Base-by-base conservation (phyloP, 2,329 filamentous ascomycete genomes). In the Xylariaceae sp. region DNA sequence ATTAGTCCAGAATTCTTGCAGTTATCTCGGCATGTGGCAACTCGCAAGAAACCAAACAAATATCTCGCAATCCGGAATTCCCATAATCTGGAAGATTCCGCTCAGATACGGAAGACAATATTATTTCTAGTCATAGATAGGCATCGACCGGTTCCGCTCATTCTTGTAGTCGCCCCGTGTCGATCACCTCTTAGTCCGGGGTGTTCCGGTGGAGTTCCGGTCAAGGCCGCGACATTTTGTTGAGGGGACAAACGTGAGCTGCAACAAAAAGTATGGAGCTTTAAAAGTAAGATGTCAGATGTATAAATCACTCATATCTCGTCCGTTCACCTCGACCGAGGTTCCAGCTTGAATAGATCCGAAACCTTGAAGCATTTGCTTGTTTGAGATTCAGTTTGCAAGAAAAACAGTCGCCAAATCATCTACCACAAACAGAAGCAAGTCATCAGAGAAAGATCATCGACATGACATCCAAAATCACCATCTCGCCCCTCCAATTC, bases 401-500 rank as follows among this genome's bases (percentile, higher is more conserved):
- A 13, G 17, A 39, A 34, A 46, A 16, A 2, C 34, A n/a, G 28
- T 9, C 14, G 4, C 14, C 18, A 13, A 14, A 14, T 6, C 12
- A 44, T 7, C 19, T 6, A 9, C 33, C 16, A 45, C 36, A 42
- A 19, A 22, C 10, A 31, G 48, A 9, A n/a, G 7, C 14, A 45
- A 38, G 31, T 14, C n/a, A 12, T 44, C 13, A 5, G 9, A 31
- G 31, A 22, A 6, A 17, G 31, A 18, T 31, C 36, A 51, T 28
- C 22, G 22, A 28, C 16, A 59, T 59, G 56, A 41, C 54, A 10
- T 55, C 54, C 31, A 50, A 55, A 6, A 63, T 73, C 36, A 66
- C 60, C 16, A 63, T 77, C 39, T 61, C 71, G 18, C 73, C 74
- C 10, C 61, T 78, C n/a, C 38, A 59, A n/a, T 51, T 66, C 22